Base-by-base conservation (phyloP, 2,329 filamentous ascomycete species). In the Domatiomyces globalis region DNA sequence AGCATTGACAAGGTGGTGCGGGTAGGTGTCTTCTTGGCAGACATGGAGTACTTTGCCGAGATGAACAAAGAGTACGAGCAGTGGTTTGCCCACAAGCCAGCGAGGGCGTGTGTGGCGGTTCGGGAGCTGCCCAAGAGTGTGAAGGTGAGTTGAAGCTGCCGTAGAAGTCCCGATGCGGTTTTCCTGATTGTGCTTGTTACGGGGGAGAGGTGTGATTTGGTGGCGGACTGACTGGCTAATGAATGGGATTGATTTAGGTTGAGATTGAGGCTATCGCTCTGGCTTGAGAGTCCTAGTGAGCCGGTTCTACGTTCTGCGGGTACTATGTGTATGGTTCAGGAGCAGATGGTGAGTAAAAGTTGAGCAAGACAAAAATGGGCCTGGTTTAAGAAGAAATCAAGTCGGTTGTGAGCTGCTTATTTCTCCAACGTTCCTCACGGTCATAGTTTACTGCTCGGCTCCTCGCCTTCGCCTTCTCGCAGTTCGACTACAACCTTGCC, bases 401-500 rank as follows among this genome's bases (percentile, higher is more conserved):
- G 12, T 39, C 33, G 10, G 12, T 15, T 39, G 33, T 39, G 4
- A 15, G 15, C 33, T 15, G 33, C 33, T 39, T 45, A n/a, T 27
- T n/a, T 19, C 4, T 10, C 10, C 18, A 4, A 8, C 15, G 43
- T 20, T 19, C 10, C 9, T 45, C 18, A 20, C 48, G 18, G 12
- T 61, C 55, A 71, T 48, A 71, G 56, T 59, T 66, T 65, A 56
- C 66, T 69, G 61, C 43, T 53, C 9, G 51, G 50, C 56, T 74
- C 71, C 5, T 73, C 75, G 45, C 77, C 73, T 63, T 87, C 83
- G 3, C 79, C 74, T 60, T 88, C 85, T 1, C 84, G 81, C 43
- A 96, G 74, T 69, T 87, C 87, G 18, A 95, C 83, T 1, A 95
- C 87, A 0, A 96, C 90, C 75, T 96, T 96, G 0, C 90, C 90